Conservation (phyloP, 2,329 filamentous ascomycete species). For the Alternaria gaisen region DNA sequence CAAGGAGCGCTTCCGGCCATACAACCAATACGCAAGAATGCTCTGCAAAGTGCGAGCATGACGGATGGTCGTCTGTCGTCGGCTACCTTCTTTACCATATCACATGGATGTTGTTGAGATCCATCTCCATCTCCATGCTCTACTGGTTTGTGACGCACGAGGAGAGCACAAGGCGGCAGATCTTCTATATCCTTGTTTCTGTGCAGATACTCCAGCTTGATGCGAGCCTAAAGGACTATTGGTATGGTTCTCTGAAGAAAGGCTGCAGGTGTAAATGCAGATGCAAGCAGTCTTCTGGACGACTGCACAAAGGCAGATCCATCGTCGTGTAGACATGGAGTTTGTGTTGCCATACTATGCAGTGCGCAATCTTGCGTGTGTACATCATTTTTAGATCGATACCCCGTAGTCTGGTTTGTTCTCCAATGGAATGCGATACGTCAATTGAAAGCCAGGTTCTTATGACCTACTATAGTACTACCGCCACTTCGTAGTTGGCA, state of each 20-base stretch:
- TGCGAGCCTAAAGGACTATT: conserved; percentile 9
- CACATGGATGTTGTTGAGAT: conserved; percentile 7
- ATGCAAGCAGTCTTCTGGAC: conserved; percentile 3
- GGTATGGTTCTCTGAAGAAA: conserved; percentile 13
- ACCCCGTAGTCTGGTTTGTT: not conserved
- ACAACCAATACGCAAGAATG: not conserved
- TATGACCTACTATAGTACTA: not conserved
- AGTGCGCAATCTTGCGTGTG: not conserved
- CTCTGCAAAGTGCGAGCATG: not conserved
- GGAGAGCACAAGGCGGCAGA: not conserved
- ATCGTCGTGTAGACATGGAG: conserved; percentile 1
- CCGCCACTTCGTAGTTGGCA: not conserved
- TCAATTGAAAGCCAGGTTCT: not conserved
- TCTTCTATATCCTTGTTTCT: conserved; percentile 3
- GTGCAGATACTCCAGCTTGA: conserved; percentile 10
- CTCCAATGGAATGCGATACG: not conserved
- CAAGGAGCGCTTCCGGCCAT: not conserved
- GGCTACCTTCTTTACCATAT: conserved; percentile 13
- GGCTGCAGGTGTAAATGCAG: conserved; percentile 10
- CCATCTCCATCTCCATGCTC: conserved; percentile 4
- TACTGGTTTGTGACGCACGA: conserved; percentile 11
- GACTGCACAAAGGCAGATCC: not conserved
- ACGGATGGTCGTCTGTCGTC: not conserved
- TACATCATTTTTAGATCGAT: conserved; percentile 1
- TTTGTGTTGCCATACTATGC: not conserved